These are phyloP conservation scores for Emergomyces africanus DNA, from an alignment of 2,329 filamentous ascomycete species.

Conservation along the genomic window DNA sequence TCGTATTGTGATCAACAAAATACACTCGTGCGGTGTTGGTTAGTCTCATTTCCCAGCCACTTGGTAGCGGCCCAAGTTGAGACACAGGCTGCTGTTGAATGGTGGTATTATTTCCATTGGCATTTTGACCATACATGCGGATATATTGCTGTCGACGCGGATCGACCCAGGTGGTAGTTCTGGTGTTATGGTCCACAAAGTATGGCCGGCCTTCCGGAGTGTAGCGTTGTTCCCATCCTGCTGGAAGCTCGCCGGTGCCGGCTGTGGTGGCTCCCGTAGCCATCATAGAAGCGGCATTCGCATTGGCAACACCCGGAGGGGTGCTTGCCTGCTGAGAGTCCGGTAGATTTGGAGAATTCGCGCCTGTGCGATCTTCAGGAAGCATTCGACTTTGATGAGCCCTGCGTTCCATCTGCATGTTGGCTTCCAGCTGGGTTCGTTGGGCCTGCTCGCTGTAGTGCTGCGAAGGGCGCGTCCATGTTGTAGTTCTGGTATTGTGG, in stretches of 20 bases:
- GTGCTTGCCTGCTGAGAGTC: slow-evolving; percentile 34
- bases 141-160: slow-evolving; percentile 96
- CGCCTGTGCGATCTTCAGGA: slow-evolving; percentile 86
- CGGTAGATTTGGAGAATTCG: slow-evolving; percentile 71
- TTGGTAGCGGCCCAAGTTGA: slow-evolving; percentile 85
- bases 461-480: slow-evolving; percentile 82
- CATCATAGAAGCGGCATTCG: slow-evolving; percentile 67
- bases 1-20: slow-evolving; percentile 99
- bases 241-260: slow-evolving; percentile 84
- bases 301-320: slow-evolving; percentile 33
- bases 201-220: slow-evolving; percentile 92
- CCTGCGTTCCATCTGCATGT: slow-evolving; percentile 83
- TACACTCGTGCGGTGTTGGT: slow-evolving; percentile 97
- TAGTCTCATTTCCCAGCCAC: slow-evolving; percentile 98
- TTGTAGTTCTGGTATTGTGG: slow-evolving; percentile 92
- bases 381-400: slow-evolving; percentile 92
- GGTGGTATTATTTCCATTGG: slow-evolving; percentile 56
- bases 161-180: slow-evolving; percentile 97
- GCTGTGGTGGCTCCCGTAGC: slow-evolving; percentile 89
- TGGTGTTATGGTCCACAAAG: slow-evolving; percentile 97
- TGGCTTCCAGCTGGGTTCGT: slow-evolving; percentile 70
- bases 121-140: slow-evolving; percentile 90
- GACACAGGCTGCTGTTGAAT: slow-evolving; percentile 98
- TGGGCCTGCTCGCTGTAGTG: slow-evolving; percentile 64
- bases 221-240: slow-evolving; percentile 91